These are phyloP conservation scores for Moelleriella libera DNA, from an alignment of 2,329 filamentous ascomycete genomes.

Conservation along the genomic window DNA sequence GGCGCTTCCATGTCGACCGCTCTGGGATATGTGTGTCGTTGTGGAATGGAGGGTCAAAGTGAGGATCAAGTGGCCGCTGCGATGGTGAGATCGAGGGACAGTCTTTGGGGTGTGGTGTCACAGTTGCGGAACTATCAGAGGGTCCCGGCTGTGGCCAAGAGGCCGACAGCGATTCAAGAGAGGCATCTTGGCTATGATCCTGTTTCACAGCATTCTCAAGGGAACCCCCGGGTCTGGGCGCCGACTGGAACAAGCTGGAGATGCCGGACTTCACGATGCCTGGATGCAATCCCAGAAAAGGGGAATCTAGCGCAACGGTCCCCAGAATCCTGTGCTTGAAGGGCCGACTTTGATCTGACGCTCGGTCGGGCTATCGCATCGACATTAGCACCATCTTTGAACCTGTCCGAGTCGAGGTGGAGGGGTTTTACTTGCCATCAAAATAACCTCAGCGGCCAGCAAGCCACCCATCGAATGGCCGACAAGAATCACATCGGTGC, in stretches of 20 bases:
- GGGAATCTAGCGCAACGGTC: constrained; percentile 70
- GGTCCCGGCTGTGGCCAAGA: constrained; percentile 7
- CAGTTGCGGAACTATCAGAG: constrained; percentile 4
- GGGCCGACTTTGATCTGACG: constrained; percentile 18
- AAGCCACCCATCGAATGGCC: constrained; percentile 88
- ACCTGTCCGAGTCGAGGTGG: background rate
- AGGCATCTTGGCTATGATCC: background rate
- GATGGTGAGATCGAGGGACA: constrained; percentile 1
- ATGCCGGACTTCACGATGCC: constrained; percentile 75
- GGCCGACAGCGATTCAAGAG: constrained; percentile 2
- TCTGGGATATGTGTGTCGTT: constrained; percentile 62
- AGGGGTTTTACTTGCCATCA: constrained; percentile 33
- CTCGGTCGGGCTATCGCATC: constrained; percentile 17
- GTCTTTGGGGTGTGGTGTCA: background rate
- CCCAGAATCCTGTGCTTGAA: constrained; percentile 69
- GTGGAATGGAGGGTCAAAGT: constrained; percentile 60
- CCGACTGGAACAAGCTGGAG: constrained; percentile 55
- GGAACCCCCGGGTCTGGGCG: constrained; percentile 12
- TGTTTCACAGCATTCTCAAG: background rate
- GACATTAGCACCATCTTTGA: background rate
- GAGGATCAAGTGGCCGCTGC: constrained; percentile 32
- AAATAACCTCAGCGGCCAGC: constrained; percentile 62
- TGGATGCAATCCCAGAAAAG: constrained; percentile 78
- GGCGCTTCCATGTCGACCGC: constrained; percentile 51
- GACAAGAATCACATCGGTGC: constrained; percentile 67